Base-by-base conservation (phyloP, 2,329 filamentous ascomycete genomes). In the Nemania serpens region DNA sequence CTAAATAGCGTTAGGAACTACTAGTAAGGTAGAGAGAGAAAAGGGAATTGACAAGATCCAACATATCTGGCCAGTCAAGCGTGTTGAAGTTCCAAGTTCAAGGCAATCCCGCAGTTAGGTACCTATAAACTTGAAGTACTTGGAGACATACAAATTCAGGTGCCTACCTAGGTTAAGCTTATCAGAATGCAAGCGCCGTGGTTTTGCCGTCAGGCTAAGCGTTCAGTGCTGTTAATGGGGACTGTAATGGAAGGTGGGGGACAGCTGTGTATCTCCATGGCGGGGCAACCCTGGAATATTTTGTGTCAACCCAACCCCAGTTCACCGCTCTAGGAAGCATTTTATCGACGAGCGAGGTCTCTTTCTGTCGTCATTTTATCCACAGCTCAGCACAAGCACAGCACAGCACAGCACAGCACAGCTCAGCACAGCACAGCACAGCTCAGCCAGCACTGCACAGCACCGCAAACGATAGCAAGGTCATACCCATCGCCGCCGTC, bases 301-400 rank as follows among this genome's bases (percentile, higher is more conserved):
- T 51, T 55, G 57, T 49, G 47, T 56, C 25, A 53, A 29, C 25
- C 25, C 25, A 29, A 29, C 25, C 36, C 46, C 41, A 61, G 42
- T 58, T 58, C 60, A 60, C 62, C 59, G 62, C 62, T 65, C 60
- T 53, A 29, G 59, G 53, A 56, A 61, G 55, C 51, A 57, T 59
- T 64, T 64, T 61, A 58, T 64, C 48, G 42, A 62, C 29, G 37
- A 54, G 41, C 60, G 58, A 61, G 60, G 63, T 52, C 42, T 57
- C 34, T 52, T 50, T 52, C 54, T 59, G 49, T 62, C 62, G 59
- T 60, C 59, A 65, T 65, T 53, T 34, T 29, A 29, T 29, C 25
- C 25, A 29, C 25, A 29, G 25, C 25, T 4, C 25, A 29, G 7
- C 25, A 29, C 7, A 29, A 29, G 7, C 25, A 29, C 7, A 29